A percentile compares a stretch with the other conserved stretches of the same genome.
These are phyloP conservation scores for Phytopythium kandeliae DNA, from an alignment of 352 stramenopile species.

Conservation along the genomic window DNA sequence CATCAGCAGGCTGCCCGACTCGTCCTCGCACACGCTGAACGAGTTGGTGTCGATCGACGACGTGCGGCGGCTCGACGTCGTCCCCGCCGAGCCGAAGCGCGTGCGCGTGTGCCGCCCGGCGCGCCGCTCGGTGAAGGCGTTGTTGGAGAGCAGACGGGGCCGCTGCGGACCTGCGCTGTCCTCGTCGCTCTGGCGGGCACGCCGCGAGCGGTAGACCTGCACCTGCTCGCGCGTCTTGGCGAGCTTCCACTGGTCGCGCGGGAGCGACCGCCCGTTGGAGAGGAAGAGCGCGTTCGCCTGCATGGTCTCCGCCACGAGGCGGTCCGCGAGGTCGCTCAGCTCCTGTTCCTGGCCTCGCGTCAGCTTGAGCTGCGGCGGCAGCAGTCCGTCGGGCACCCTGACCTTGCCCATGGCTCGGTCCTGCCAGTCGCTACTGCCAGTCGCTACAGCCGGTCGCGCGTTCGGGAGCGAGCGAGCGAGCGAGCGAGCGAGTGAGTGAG, in stretches of 20 bases:
- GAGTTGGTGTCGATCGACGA: conserved; percentile 21
- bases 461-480: no score
- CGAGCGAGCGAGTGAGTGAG: no score
- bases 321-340: conserved; percentile 39
- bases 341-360: conserved; percentile 25
- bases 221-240: conserved; percentile 47
- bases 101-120: conserved; percentile 16
- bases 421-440: no score
- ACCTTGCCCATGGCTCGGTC: conserved; percentile 18
- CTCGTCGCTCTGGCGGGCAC: conserved; percentile 16
- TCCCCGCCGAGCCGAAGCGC: conserved; percentile 16
- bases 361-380: conserved; percentile 23
- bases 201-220: conserved; percentile 47
- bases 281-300: conserved; percentile 47
- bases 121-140: conserved; percentile 23
- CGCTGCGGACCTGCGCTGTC: conserved; percentile 19
- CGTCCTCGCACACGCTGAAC: conserved; percentile 27
- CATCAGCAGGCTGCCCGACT: conserved; percentile 21
- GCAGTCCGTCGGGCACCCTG: conserved; percentile 14
- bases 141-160: conserved; percentile 36
- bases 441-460: no score
- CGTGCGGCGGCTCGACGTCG: conserved; percentile 6
- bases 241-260: conserved; percentile 43
- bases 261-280: conserved; percentile 23
- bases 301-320: conserved; percentile 52